Conservation (phyloP, 306 rosid species). For the Lupinus albus region DNA sequence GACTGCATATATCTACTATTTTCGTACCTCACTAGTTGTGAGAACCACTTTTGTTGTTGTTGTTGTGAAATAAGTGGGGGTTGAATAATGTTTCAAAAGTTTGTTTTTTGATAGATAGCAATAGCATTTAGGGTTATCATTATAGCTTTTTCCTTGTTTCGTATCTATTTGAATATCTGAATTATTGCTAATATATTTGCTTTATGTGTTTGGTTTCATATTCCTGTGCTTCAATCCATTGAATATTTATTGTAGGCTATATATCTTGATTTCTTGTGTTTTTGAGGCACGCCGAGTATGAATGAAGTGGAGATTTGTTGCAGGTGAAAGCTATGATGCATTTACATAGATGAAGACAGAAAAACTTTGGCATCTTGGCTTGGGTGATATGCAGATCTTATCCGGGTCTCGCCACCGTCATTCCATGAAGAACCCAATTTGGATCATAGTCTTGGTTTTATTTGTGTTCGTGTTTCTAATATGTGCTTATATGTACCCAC, state of each 20-base stretch:
- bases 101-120: constrained; percentile 13
- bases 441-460: constrained; percentile 78
- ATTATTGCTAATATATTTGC: constrained; percentile 17
- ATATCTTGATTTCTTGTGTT: constrained; percentile 14
- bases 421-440: constrained; percentile 72
- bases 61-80: neutral
- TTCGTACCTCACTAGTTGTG: no score
- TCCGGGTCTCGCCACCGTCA: constrained; percentile 80
- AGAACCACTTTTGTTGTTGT: neutral
- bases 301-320: constrained; percentile 34
- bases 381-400: constrained; percentile 72
- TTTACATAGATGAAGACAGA: constrained; percentile 64
- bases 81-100: constrained; percentile 1
- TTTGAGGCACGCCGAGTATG: constrained; percentile 31
- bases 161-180: constrained; percentile 13
- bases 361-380: constrained; percentile 59
- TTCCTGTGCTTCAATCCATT: constrained; percentile 26
- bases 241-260: constrained; percentile 30
- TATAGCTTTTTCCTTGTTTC: neutral
- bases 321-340: constrained; percentile 46
- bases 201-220: constrained; percentile 41
- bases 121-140: no score
- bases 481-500: constrained; percentile 80
- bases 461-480: constrained; percentile 69
- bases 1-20: no score